Evolutionary conservation across 441 rosid species (phyloP).

Genomic region (Syzygium syzygioides): DNA sequence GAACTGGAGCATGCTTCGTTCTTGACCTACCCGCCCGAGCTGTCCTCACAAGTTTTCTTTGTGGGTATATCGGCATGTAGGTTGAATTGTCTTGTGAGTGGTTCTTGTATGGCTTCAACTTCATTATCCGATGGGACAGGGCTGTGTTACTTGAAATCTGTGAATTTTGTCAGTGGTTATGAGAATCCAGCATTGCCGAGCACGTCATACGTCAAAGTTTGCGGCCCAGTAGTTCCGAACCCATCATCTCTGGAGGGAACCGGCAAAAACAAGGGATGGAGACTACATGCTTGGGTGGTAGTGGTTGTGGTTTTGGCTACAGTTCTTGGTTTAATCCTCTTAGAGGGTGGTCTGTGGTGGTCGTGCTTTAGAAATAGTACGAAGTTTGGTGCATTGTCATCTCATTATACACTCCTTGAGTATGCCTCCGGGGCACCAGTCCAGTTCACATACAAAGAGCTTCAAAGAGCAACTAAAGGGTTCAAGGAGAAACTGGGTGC

Average conservation of each 20-base stretch:
- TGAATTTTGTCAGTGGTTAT: slow-evolving; percentile 53
- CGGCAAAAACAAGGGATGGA: slow-evolving; percentile 16
- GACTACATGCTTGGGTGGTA: slow-evolving; percentile 36
- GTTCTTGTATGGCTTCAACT: slow-evolving; percentile 58
- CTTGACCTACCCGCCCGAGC: slow-evolving; percentile 37
- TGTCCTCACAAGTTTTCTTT: slow-evolving; percentile 28
- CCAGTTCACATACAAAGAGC: slow-evolving; percentile 59
- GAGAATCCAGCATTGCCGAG: slow-evolving; percentile 50
- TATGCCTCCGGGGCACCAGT: slow-evolving; percentile 74
- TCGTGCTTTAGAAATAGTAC: slow-evolving; percentile 49
- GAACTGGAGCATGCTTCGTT: slow-evolving; percentile 35
- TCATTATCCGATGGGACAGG: slow-evolving; percentile 72
- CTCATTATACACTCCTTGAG: slow-evolving; percentile 58
- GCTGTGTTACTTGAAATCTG: slow-evolving; percentile 49
- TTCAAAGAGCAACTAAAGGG: slow-evolving; percentile 48
- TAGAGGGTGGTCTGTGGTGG: slow-evolving; percentile 56
- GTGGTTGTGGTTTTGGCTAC: slow-evolving; percentile 30
- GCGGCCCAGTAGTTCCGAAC: slow-evolving; percentile 43
- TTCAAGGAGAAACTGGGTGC: slow-evolving; percentile 72
- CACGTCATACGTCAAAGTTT: slow-evolving; percentile 64
- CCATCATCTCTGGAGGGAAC: slow-evolving; percentile 9
- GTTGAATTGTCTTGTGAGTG: slow-evolving; percentile 40
- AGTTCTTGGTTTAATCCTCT: slow-evolving; percentile 29
- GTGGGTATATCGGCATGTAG: slow-evolving; percentile 53
- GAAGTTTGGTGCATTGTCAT: slow-evolving; percentile 38